Base-by-base conservation (phyloP, 805 yeast species). In the Ogataea pilisensis region DNA sequence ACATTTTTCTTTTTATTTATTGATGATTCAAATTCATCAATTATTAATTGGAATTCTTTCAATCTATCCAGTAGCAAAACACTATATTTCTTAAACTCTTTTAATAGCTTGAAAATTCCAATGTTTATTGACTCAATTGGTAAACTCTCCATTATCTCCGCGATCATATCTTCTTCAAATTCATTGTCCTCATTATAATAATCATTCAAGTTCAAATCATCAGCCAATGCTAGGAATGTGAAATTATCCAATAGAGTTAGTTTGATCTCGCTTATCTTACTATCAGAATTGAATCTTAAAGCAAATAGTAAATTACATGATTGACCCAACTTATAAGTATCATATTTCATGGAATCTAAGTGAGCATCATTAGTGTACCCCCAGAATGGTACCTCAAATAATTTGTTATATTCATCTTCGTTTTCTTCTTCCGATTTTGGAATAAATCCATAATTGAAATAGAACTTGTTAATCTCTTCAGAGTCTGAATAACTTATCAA, bases 391-490 rank as follows among this genome's bases (percentile, higher is more conserved):
- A 63, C 46, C n/a, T 70, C 74, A 41, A 60, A 53, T 7, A 63
- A 41, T 28, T 58, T 58, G 26, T 35, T 21, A 2, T 29, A 30
- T 16, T 33, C 21, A 16, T 9, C 19, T 29, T 29, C 34, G 13
- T 11, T 5, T 35, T 45, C 21, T 3, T 21, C 21, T 9, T 14
- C 13, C 4, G 28, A 11, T n/a, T 18, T 46, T 6, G 80, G 80
- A 4, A 70, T 50, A 46, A 75, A 75, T 1, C 80, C 79, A 50
- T 75, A 75, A 4, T 64, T 63, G 32, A 61, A 54, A 20, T 63
- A 60, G 44, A 73, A 69, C 26, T 57, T 55, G 26, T 61, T 55
- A 18, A 70, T 39, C 41, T 75, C 77, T 42, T 71, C 76, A 4
- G 52, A 43, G n/a, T 65, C 65, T 3, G 70, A 57, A 44, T 75